Percentiles rank a stretch among this genome's conserved stretches.
Evolutionary conservation across 2,329 filamentous ascomycete species (phyloP).

Genomic region (Aspergillus floridensis): DNA sequence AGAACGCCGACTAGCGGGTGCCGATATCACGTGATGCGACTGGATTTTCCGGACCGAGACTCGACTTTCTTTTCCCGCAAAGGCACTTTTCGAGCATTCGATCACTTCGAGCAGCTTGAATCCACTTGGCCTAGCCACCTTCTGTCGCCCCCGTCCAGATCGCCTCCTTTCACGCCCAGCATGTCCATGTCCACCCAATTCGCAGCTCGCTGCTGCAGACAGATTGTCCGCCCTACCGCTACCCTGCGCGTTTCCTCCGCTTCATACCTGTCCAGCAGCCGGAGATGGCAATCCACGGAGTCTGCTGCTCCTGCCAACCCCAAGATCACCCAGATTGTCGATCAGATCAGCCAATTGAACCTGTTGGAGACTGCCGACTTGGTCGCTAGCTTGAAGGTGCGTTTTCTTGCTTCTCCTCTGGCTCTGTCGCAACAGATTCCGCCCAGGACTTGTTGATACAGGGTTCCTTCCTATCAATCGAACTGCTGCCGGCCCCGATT

Average conservation of each 20-base stretch:
- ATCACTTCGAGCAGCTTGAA: conserved; percentile 14
- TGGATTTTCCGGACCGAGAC: conserved; percentile 35
- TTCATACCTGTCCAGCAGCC: conserved; percentile 47
- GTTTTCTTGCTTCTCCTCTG: conserved; percentile 11
- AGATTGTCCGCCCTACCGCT: conserved; percentile 41
- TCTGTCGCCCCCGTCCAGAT: conserved; percentile 6
- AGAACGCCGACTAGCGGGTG: not conserved
- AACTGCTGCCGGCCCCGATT: not conserved
- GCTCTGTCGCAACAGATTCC: conserved; percentile 3
- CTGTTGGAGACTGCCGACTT: conserved; percentile 96
- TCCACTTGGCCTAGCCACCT: conserved; percentile 4
- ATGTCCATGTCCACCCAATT: conserved; percentile 43
- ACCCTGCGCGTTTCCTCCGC: conserved; percentile 41
- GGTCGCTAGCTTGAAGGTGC: conserved; percentile 90
- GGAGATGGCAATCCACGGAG: conserved; percentile 88
- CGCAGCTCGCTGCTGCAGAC: conserved; percentile 45
- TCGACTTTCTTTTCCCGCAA: conserved; percentile 32
- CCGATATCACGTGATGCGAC: conserved; percentile 26
- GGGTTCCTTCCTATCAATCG: not conserved
- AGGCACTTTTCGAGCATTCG: conserved; percentile 10
- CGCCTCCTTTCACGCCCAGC: conserved; percentile 16
- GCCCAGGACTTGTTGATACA: not conserved
- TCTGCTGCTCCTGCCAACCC: conserved; percentile 66
- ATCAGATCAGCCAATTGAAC: conserved; percentile 98
- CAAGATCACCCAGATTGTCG: conserved; percentile 92